These are phyloP conservation scores for Cydonia oblonga DNA, from an alignment of 331 rosid genomes.

Conservation along the genomic window DNA sequence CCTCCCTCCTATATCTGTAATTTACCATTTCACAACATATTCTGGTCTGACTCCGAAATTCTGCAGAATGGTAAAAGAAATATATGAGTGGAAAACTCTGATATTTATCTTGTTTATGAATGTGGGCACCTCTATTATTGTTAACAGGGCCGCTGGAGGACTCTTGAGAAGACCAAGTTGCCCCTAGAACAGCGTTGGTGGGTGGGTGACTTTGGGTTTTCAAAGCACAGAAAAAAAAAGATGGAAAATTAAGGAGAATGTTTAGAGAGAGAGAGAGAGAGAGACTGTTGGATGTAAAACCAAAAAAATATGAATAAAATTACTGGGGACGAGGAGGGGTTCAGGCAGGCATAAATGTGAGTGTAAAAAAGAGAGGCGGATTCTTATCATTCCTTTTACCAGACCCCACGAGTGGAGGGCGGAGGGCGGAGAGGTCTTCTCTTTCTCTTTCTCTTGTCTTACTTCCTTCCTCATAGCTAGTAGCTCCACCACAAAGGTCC, in stretches of 20 bases:
- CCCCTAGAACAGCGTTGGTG: neutral
- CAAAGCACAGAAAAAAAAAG: neutral
- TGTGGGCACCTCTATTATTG: neutral
- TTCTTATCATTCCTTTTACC: neutral
- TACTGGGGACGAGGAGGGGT: neutral
- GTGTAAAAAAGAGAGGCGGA: neutral
- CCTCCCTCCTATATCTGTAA: neutral
- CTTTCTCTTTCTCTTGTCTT: neutral
- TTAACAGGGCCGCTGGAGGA: neutral
- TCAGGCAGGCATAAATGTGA: neutral
- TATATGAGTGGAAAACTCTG: neutral
- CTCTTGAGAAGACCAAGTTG: neutral
- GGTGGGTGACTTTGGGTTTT: neutral
- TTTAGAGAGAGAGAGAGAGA: neutral
- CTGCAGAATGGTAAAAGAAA: no score
- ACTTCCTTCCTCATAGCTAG: neutral
- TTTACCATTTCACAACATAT: neutral
- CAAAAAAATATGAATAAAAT: neutral
- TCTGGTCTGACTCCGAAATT: no score
- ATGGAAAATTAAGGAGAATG: neutral
- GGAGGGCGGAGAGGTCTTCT: constrained; percentile 5
- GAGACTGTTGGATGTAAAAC: no score
- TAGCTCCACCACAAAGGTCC: neutral
- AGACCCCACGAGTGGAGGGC: constrained; percentile 50
- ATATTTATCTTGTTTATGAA: neutral